Percentiles rank a stretch among this genome's conserved stretches.
phyloP scores from a whole-genome alignment of 176 grass and related monocot species.

The Oryza glumipatula region DNA sequence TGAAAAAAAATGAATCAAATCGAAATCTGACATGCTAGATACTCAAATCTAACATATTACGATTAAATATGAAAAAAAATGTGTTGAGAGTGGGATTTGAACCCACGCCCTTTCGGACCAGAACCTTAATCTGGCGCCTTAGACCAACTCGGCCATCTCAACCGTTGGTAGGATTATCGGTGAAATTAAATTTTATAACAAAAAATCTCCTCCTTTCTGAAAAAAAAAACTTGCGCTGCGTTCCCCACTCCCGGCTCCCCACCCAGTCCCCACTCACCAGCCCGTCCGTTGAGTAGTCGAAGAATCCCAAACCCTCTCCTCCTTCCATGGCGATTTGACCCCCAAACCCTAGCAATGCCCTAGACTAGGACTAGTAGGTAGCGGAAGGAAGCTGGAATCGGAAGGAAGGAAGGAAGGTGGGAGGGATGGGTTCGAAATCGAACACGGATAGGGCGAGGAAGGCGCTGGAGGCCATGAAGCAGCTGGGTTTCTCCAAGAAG shows the following conservation, averaged over 20 bases:
- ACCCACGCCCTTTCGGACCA: conserved; percentile 77
- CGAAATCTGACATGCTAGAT: no score
- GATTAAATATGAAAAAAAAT: no score
- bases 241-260: not conserved
- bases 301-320: not conserved
- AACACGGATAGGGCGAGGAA: conserved; percentile 35
- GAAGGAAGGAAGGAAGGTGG: not conserved
- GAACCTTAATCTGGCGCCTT: conserved; percentile 75
- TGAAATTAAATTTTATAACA: no score
- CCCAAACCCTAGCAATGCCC: not conserved
- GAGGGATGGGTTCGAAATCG: conserved; percentile 6
- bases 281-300: not conserved
- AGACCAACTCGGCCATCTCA: conserved; percentile 93
- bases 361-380: not conserved
- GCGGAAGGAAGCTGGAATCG: not conserved
- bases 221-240: not conserved
- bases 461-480: conserved; percentile 52
- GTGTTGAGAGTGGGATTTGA: conserved; percentile 66
- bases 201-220: no score
- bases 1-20: no score
- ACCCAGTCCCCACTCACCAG: not conserved
- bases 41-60: no score
- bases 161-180: not conserved
- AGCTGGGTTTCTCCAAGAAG: conserved; percentile 53
- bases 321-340: no score